These are phyloP conservation scores for Artomyces pyxidatus DNA, from an alignment of 768 basidiomycete species.

Conservation along the genomic window DNA sequence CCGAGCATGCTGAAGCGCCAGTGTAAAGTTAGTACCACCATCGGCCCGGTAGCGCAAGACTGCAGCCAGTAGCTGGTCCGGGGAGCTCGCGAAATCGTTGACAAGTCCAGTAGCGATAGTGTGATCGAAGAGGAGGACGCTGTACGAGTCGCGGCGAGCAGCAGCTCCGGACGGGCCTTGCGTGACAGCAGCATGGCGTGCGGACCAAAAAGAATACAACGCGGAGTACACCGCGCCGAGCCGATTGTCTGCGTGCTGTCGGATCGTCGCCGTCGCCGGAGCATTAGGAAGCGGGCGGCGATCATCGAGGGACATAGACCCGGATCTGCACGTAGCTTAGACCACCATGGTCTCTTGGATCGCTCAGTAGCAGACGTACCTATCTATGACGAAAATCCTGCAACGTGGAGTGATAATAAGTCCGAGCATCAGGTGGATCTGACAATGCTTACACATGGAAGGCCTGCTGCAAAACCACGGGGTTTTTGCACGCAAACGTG, in stretches of 20 bases:
- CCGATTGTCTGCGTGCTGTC: slow-evolving; percentile 33
- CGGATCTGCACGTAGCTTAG: slow-evolving; percentile 30
- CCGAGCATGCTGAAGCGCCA: slow-evolving; percentile 31
- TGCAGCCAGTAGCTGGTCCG: slow-evolving; percentile 33
- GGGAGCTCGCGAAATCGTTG: slow-evolving; percentile 40
- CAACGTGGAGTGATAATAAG: not conserved
- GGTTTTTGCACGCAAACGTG: slow-evolving; percentile 45
- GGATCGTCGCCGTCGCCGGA: slow-evolving; percentile 33
- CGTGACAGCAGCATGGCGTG: slow-evolving; percentile 34
- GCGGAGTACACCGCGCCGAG: slow-evolving; percentile 54
- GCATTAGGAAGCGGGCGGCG: slow-evolving; percentile 36
- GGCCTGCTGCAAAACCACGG: slow-evolving; percentile 40
- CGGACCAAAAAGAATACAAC: slow-evolving; percentile 46
- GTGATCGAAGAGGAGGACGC: slow-evolving; percentile 39
- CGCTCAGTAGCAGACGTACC: too few species aligned
- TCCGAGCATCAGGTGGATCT: not conserved
- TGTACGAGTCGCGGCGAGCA: slow-evolving; percentile 45
- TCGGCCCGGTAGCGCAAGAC: slow-evolving; percentile 26
- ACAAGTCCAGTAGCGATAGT: slow-evolving; percentile 18
- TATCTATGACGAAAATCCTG: slow-evolving; percentile 51
- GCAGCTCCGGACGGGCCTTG: slow-evolving; percentile 17
- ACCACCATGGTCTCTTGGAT: too few species aligned
- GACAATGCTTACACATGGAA: slow-evolving; percentile 46
- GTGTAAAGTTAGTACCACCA: slow-evolving; percentile 37
- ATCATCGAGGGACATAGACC: slow-evolving; percentile 40